Evolutionary conservation across 331 rosid species (phyloP).

Genomic region (Saraca asoca): DNA sequence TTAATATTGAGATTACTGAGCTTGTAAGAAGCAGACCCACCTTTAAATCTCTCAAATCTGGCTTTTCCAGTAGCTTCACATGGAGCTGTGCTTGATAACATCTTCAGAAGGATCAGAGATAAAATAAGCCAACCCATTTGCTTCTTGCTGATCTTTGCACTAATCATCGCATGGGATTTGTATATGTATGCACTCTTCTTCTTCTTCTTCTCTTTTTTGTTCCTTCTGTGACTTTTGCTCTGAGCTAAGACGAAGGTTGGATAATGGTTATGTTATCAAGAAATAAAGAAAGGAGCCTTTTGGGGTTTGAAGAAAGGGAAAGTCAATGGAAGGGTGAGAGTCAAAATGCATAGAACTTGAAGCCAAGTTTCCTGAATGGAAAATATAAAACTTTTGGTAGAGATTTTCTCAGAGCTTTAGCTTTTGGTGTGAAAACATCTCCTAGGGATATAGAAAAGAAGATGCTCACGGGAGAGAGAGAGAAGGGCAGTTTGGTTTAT

Average conservation of each 20-base stretch:
- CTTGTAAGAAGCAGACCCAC: too few species aligned
- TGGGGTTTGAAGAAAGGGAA: slow-evolving; percentile 45
- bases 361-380: slow-evolving; percentile 41
- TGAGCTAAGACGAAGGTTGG: too few species aligned
- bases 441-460: too few species aligned
- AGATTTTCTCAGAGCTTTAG: slow-evolving; percentile 53
- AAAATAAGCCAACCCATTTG: slow-evolving; percentile 47
- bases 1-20: too few species aligned
- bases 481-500: slow-evolving; percentile 18
- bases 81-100: slow-evolving; percentile 47
- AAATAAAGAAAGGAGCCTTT: slow-evolving; percentile 37
- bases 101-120: slow-evolving; percentile 47
- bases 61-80: slow-evolving; percentile 50
- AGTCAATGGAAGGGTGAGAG: slow-evolving; percentile 58
- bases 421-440: slow-evolving; percentile 28
- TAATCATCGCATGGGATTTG: too few species aligned
- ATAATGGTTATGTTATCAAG: slow-evolving; percentile 33
- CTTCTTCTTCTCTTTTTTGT: too few species aligned
- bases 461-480: background rate
- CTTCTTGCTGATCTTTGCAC: slow-evolving; percentile 43
- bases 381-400: slow-evolving; percentile 33
- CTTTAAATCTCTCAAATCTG: too few species aligned
- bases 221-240: too few species aligned
- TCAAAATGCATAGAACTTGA: slow-evolving; percentile 69
- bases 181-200: too few species aligned